Conservation (phyloP, 1,139 yeast species). For the Yamadazyma oceani region DNA sequence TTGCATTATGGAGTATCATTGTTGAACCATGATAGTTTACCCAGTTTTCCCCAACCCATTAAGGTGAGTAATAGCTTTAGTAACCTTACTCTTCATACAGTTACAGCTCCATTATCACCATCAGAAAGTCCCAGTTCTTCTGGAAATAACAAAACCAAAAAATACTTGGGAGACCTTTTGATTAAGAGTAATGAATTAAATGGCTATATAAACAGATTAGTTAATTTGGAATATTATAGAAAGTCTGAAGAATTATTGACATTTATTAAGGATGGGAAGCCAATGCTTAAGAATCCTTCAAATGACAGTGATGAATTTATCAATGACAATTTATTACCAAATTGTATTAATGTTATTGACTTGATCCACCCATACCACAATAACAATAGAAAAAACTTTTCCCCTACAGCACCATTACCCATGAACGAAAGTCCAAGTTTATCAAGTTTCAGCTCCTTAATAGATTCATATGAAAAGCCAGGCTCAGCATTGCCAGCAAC, state of each 20-base stretch:
- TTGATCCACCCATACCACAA: constrained; percentile 11
- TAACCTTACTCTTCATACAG: constrained; percentile 6
- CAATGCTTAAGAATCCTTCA: constrained; percentile 10
- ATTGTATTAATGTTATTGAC: constrained; percentile 25
- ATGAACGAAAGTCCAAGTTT: constrained; percentile 18
- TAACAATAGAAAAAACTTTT: constrained; percentile 17
- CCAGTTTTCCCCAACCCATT: constrained; percentile 42
- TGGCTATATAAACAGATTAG: constrained; percentile 30
- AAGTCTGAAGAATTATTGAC: constrained; percentile 18
- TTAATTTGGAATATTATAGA: constrained; percentile 17
- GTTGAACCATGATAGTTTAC: constrained; percentile 22
- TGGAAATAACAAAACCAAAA: constrained; percentile 4
- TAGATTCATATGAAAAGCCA: constrained; percentile 16
- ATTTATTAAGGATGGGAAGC: constrained; percentile 14
- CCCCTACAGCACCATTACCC: constrained; percentile 34
- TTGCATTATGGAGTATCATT: constrained; percentile 29
- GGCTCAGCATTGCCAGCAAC: constrained; percentile 6
- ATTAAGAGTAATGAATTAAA: constrained; percentile 36
- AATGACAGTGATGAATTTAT: constrained; percentile 19
- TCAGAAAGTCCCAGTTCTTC: neutral
- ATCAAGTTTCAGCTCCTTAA: constrained; percentile 25
- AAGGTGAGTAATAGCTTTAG: constrained; percentile 6
- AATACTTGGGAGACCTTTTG: constrained; percentile 22
- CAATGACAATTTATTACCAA: constrained; percentile 22
- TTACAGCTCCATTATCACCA: too few species aligned